Evolutionary conservation across 352 stramenopile genomes (phyloP).

Genomic region (Globisporangium orthogonon): DNA sequence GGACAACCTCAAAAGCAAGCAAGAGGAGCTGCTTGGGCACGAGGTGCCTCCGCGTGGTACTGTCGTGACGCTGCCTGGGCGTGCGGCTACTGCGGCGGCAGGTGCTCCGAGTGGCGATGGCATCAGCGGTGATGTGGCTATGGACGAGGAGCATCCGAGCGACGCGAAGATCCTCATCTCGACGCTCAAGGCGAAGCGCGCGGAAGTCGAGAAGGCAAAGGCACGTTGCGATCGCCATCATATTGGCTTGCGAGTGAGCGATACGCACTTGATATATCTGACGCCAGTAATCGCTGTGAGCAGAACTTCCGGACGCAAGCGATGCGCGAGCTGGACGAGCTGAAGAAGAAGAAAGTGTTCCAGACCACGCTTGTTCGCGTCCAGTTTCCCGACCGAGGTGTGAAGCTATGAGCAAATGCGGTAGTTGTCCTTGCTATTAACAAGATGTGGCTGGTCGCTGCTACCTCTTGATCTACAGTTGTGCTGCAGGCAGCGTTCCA

Average conservation of each 20-base stretch:
- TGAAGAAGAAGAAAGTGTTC: conserved; percentile 81
- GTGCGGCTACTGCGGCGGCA: neutral
- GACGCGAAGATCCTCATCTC: conserved; percentile 69
- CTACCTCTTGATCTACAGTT: conserved; percentile 21
- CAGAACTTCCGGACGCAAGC: conserved; percentile 83
- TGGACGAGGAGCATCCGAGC: conserved; percentile 27
- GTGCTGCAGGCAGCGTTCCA: conserved; percentile 81
- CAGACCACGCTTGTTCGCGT: conserved; percentile 70
- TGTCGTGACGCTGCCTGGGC: conserved; percentile 34
- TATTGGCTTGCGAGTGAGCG: no score
- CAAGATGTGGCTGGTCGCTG: neutral
- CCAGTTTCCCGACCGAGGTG: conserved; percentile 82
- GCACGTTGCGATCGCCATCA: conserved; percentile 14
- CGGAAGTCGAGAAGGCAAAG: conserved; percentile 76
- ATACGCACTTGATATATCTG: neutral
- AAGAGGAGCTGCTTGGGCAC: conserved; percentile 54
- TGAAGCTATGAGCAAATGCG: no score
- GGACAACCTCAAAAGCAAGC: conserved; percentile 67
- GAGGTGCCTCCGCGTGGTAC: conserved; percentile 69
- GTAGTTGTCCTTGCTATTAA: no score
- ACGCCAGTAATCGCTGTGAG: neutral
- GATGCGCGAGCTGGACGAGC: conserved; percentile 84
- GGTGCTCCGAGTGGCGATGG: no score
- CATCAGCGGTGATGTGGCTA: conserved; percentile 2
- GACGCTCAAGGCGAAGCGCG: conserved; percentile 61